These are phyloP conservation scores for Ophidiomyces ophidiicola DNA, from an alignment of 2,329 filamentous ascomycete species.

Conservation along the genomic window DNA sequence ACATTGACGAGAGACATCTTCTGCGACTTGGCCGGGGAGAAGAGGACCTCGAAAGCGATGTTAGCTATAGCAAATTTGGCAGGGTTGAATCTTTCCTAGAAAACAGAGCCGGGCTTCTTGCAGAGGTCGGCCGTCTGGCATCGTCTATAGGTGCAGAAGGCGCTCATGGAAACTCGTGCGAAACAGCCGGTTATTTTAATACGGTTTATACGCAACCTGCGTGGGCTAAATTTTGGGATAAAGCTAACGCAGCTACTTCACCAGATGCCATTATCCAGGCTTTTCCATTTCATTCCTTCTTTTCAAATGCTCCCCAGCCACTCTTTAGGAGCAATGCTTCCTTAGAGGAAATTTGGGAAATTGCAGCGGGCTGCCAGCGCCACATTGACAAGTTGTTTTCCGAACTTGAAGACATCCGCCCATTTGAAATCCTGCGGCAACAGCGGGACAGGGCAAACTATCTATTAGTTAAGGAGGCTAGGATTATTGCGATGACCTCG, in stretches of 20 bases:
- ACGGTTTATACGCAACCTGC: slow-evolving; percentile 77
- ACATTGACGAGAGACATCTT: slow-evolving; percentile 91
- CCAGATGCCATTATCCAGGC: slow-evolving; percentile 53
- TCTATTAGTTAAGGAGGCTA: slow-evolving; percentile 85
- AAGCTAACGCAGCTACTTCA: slow-evolving; percentile 44
- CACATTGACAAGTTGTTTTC: slow-evolving; percentile 86
- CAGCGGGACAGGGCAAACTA: slow-evolving; percentile 94
- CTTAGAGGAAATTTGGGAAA: slow-evolving; percentile 57
- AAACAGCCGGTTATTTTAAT: slow-evolving; percentile 95
- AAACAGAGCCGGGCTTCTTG: slow-evolving; percentile 64
- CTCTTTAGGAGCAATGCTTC: slow-evolving; percentile 59
- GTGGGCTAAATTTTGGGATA: slow-evolving; percentile 74
- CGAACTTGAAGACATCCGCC: slow-evolving; percentile 82
- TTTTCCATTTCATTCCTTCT: slow-evolving; percentile 84
- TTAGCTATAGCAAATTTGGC: slow-evolving; percentile 85
- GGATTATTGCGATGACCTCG: slow-evolving; percentile 96
- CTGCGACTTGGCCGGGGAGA: slow-evolving; percentile 88
- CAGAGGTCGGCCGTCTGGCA: slow-evolving; percentile 76
- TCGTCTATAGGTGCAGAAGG: slow-evolving; percentile 75
- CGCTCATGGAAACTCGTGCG: slow-evolving; percentile 89
- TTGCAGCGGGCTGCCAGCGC: slow-evolving; percentile 71
- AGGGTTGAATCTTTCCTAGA: slow-evolving; percentile 91
- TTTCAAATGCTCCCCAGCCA: slow-evolving; percentile 73
- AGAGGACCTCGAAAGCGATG: slow-evolving; percentile 77
- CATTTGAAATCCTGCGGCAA: slow-evolving; percentile 83